Evolutionary conservation across 176 grass and related monocot species (phyloP).

Genomic region (Eleusine coracana): DNA sequence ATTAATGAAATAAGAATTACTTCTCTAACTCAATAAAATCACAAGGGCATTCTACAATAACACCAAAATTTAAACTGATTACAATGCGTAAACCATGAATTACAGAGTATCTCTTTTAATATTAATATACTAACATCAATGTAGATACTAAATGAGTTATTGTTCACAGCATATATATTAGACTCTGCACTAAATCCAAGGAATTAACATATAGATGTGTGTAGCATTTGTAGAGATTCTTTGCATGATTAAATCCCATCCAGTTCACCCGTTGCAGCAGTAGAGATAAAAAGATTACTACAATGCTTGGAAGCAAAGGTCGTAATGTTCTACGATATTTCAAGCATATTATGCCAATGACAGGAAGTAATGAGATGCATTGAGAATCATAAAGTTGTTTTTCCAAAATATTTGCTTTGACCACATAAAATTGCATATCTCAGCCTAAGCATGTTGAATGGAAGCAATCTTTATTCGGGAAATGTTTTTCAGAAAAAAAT

Average conservation of each 20-base stretch:
- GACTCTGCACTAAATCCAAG: constrained; percentile 15
- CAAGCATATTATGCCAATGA: constrained; percentile 6
- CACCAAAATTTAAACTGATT: not conserved
- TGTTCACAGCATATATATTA: constrained; percentile 2
- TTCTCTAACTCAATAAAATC: constrained; percentile 35
- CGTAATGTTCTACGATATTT: constrained; percentile 17
- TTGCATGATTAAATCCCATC: constrained; percentile 4
- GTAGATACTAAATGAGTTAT: not conserved
- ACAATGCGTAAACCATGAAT: constrained; percentile 3
- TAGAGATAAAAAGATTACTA: not conserved
- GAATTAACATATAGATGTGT: constrained; percentile 2
- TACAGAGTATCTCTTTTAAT: not conserved
- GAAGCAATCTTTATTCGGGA: not conserved
- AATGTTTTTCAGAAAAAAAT: not conserved
- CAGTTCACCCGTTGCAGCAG: constrained; percentile 23
- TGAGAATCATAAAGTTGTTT: constrained; percentile 16
- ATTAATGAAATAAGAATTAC: constrained; percentile 5
- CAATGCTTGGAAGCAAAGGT: constrained; percentile 15
- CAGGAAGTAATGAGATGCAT: not conserved
- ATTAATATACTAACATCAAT: not conserved
- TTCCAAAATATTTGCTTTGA: not conserved
- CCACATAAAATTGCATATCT: constrained; percentile 13
- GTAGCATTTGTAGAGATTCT: not conserved
- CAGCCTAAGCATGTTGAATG: constrained; percentile 9
- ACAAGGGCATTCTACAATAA: not conserved